These are phyloP conservation scores for Coniochaeta sp. DNA, from an alignment of 2,329 filamentous ascomycete species.

Conservation along the genomic window DNA sequence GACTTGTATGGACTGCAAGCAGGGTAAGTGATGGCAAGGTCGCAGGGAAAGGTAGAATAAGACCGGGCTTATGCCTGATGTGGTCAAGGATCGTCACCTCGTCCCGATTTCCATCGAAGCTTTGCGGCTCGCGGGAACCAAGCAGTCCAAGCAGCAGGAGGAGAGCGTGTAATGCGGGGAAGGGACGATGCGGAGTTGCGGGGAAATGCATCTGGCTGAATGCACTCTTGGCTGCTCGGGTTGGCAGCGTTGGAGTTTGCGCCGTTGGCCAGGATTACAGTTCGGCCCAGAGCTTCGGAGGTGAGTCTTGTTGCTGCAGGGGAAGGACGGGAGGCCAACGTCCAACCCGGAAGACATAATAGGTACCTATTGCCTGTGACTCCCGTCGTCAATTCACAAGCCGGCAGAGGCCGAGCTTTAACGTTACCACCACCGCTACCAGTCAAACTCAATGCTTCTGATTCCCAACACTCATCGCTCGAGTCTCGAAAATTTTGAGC, in stretches of 20 bases:
- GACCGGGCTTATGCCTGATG: not conserved
- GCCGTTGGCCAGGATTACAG: not conserved
- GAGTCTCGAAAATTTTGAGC: too few species aligned
- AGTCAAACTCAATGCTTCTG: not conserved
- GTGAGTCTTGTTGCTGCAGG: not conserved
- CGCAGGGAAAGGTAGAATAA: not conserved
- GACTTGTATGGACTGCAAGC: not conserved
- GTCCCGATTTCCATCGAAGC: not conserved
- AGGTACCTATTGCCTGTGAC: too few species aligned
- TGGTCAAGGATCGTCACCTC: not conserved
- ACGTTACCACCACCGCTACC: not conserved
- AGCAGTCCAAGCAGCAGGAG: not conserved
- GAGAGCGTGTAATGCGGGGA: not conserved
- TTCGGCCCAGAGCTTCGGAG: not conserved
- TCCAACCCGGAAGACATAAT: too few species aligned
- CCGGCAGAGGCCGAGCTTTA: not conserved
- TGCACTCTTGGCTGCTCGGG: not conserved
- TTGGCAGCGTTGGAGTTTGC: not conserved
- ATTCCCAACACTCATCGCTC: too few species aligned
- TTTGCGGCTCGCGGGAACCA: not conserved
- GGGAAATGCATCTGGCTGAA: not conserved
- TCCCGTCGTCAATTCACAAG: not conserved
- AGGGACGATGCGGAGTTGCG: not conserved
- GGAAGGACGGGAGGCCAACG: not conserved
- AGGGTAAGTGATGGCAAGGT: not conserved